Conservation (phyloP, 106 monocot species). For the Agapanthus africanus region DNA sequence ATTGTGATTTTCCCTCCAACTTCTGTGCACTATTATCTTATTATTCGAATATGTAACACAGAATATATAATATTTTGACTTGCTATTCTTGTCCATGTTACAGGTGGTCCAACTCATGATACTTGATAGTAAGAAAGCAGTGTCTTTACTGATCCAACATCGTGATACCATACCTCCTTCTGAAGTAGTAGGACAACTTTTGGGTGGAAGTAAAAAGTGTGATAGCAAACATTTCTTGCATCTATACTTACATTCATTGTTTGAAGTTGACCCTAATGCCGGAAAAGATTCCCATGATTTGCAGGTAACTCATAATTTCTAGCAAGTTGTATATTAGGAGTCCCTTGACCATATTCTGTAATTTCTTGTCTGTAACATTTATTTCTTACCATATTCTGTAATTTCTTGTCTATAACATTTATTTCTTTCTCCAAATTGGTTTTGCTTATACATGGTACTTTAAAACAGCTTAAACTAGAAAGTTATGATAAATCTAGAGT, state of each 20-base stretch:
- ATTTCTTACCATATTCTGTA: not conserved
- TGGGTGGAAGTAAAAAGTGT: constrained; percentile 38
- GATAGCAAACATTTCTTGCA: constrained; percentile 64
- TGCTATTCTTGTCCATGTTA: constrained; percentile 6
- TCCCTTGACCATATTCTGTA: not conserved
- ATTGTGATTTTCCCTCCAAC: not conserved
- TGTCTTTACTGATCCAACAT: constrained; percentile 68
- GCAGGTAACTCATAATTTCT: constrained; percentile 44
- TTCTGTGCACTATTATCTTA: not conserved
- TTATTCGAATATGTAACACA: not conserved
- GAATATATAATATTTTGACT: not conserved
- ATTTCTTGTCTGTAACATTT: too few species aligned
- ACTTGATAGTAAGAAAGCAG: constrained; percentile 70
- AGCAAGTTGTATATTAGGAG: not conserved
- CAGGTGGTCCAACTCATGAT: constrained; percentile 89
- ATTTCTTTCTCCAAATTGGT: too few species aligned
- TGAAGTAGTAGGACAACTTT: constrained; percentile 76
- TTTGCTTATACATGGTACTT: too few species aligned
- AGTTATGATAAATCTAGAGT: too few species aligned
- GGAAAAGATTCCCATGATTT: constrained; percentile 93
- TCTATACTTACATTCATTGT: constrained; percentile 77
- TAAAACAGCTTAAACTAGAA: too few species aligned
- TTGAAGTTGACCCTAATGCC: constrained; percentile 67
- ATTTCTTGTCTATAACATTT: too few species aligned
- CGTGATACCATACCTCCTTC: constrained; percentile 60